Conservation (phyloP, 2,329 filamentous ascomycete genomes). For the Penicillium digitatum region DNA sequence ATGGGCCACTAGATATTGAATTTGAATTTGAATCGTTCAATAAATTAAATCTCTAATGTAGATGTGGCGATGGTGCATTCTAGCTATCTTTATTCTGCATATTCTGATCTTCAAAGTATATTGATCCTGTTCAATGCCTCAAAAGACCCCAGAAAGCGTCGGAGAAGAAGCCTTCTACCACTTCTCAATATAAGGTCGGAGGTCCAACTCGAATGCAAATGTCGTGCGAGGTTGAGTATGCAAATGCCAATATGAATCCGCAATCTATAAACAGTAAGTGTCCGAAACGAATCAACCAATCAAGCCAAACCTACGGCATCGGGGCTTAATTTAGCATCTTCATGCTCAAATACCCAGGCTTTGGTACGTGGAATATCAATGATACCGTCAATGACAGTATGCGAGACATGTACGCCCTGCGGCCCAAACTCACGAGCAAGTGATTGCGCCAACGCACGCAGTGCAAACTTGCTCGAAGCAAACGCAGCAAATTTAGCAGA, state of each 20-base stretch:
- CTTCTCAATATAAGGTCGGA: constrained; percentile 78
- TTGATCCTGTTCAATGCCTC: not conserved
- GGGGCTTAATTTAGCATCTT: constrained; percentile 67
- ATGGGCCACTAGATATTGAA: too few species aligned
- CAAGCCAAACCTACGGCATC: constrained; percentile 59
- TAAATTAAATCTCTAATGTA: not conserved
- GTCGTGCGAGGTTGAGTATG: constrained; percentile 75
- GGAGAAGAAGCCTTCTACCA: constrained; percentile 51
- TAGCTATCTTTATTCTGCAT: not conserved
- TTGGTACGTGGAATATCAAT: constrained; percentile 76
- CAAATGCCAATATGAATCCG: constrained; percentile 78
- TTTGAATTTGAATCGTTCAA: not conserved
- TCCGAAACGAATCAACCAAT: not conserved
- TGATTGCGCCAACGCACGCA: constrained; percentile 68
- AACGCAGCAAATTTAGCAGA: constrained; percentile 67
- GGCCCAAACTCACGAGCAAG: constrained; percentile 81
- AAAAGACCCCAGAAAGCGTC: not conserved
- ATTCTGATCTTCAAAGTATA: not conserved
- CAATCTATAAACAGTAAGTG: constrained; percentile 58
- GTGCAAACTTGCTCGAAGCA: constrained; percentile 74
- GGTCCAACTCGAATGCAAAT: constrained; percentile 78
- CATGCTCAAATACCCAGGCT: constrained; percentile 53
- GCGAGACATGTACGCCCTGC: constrained; percentile 75
- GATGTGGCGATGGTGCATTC: not conserved
- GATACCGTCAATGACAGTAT: constrained; percentile 77